These are phyloP conservation scores for Wallacemonas rigidus DNA, from an alignment of 208 protist species.

Conservation along the genomic window DNA sequence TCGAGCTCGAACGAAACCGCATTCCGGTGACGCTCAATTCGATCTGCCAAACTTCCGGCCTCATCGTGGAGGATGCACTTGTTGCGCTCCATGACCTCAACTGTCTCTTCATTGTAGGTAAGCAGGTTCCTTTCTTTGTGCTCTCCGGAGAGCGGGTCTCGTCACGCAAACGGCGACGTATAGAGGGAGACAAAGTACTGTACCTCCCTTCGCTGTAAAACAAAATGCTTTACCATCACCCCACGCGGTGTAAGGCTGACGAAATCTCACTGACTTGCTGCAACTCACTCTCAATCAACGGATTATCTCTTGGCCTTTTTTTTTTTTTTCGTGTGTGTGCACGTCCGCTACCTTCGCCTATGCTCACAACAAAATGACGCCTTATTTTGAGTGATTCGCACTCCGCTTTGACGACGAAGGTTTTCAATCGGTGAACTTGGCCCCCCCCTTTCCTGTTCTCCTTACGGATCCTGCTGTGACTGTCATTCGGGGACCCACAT, in stretches of 20 bases:
- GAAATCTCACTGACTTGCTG: no score
- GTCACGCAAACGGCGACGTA: constrained; percentile 5
- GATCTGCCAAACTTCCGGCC: constrained; percentile 51
- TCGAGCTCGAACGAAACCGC: constrained; percentile 36
- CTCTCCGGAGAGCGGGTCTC: constrained; percentile 18
- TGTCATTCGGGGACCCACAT: background rate
- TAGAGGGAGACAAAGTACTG: constrained; percentile 31
- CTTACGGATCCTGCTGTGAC: no score
- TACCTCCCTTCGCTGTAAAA: constrained; percentile 10
- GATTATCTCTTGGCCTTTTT: no score
- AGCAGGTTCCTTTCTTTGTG: constrained; percentile 48
- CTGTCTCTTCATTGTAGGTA: constrained; percentile 46
- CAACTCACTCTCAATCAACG: no score
- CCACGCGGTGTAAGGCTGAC: no score
- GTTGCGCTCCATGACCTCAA: constrained; percentile 61
- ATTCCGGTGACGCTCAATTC: constrained; percentile 52
- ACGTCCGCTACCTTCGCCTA: no score
- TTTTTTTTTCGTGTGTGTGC: no score
- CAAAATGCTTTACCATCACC: background rate
- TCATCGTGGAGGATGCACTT: constrained; percentile 69
- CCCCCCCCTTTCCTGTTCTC: no score
- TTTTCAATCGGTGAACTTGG: no score
- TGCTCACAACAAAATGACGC: no score
- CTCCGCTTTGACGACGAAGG: no score
- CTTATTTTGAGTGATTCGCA: no score